Evolutionary conservation across 2,329 filamentous ascomycete genomes (phyloP).

Genomic region (Aspergillus sp.): DNA sequence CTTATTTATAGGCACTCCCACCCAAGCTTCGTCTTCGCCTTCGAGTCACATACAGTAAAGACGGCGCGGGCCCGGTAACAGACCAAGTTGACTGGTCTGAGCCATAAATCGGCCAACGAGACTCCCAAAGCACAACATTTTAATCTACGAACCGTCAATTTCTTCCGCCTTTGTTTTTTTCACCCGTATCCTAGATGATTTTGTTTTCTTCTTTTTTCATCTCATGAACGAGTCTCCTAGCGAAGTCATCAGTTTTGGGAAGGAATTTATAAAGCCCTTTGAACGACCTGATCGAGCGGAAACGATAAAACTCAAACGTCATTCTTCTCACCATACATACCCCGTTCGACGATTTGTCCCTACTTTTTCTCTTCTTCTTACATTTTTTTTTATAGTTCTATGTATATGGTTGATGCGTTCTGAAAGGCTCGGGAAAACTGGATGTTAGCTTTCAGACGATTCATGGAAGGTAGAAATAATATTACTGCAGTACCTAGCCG

Average conservation of each 20-base stretch:
- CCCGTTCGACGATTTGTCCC: too few relatives aligned
- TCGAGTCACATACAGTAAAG: conserved; percentile 74
- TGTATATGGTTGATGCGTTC: too few relatives aligned
- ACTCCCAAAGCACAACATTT: not conserved
- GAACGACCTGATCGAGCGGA: too few relatives aligned
- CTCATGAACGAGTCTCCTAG: not conserved
- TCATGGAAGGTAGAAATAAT: too few relatives aligned
- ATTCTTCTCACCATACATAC: too few relatives aligned
- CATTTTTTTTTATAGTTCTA: too few relatives aligned
- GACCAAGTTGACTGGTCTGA: conserved; percentile 98
- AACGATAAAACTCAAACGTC: too few relatives aligned
- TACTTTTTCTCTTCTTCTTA: too few relatives aligned
- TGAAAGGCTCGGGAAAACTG: too few relatives aligned
- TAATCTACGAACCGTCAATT: not conserved
- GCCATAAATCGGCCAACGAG: conserved; percentile 37
- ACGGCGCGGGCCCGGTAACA: conserved; percentile 64
- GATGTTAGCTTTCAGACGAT: too few relatives aligned
- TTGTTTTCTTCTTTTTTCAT: not conserved
- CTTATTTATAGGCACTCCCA: conserved; percentile 57
- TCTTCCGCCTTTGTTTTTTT: not conserved
- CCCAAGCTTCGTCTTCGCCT: conserved; percentile 72
- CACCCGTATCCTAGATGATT: not conserved
- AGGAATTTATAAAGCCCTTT: too few relatives aligned
- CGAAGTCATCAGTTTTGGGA: not conserved
- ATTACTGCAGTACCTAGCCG: too few relatives aligned